Evolutionary conservation across 2,329 filamentous ascomycete genomes (phyloP).

Genomic region (Seiridium unicorne): DNA sequence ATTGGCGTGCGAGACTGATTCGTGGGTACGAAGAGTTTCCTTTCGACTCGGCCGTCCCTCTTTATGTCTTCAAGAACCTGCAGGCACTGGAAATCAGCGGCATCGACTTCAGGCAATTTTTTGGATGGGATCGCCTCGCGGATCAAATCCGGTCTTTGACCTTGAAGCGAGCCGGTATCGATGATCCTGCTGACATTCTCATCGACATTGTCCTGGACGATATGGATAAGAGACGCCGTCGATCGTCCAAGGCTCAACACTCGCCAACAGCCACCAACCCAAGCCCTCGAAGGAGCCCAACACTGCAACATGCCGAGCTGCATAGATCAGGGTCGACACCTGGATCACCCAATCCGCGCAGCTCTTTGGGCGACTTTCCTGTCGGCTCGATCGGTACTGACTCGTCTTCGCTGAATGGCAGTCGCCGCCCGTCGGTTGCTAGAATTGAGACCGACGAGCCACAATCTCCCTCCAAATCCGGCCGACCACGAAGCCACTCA

Average conservation of each 20-base stretch:
- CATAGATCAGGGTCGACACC: constrained; percentile 68
- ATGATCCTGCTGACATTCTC: constrained; percentile 86
- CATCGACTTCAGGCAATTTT: constrained; percentile 95
- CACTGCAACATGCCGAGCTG: constrained; percentile 63
- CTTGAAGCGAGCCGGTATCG: constrained; percentile 81
- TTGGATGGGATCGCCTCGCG: constrained; percentile 91
- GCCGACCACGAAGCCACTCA: constrained; percentile 73
- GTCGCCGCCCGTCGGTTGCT: constrained; percentile 42
- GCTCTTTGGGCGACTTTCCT: constrained; percentile 47
- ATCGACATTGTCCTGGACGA: constrained; percentile 95
- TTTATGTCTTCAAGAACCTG: constrained; percentile 97
- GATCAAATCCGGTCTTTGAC: constrained; percentile 90
- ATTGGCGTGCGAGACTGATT: constrained; percentile 87
- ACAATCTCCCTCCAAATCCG: constrained; percentile 40
- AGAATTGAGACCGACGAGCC: constrained; percentile 48
- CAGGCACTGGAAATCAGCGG: constrained; percentile 92
- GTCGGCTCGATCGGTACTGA: constrained; percentile 59
- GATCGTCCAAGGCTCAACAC: constrained; percentile 81
- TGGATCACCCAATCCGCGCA: constrained; percentile 54
- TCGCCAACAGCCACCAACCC: constrained; percentile 71
- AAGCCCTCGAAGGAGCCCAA: constrained; percentile 62
- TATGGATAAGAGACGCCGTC: constrained; percentile 85
- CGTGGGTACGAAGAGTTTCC: constrained; percentile 96
- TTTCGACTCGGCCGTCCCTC: constrained; percentile 92
- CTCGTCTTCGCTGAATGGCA: constrained; percentile 30